Percentiles rank a stretch among this genome's conserved stretches.
Conservation (phyloP, 257 asterid genomes). For the Agastache rugosa region DNA sequence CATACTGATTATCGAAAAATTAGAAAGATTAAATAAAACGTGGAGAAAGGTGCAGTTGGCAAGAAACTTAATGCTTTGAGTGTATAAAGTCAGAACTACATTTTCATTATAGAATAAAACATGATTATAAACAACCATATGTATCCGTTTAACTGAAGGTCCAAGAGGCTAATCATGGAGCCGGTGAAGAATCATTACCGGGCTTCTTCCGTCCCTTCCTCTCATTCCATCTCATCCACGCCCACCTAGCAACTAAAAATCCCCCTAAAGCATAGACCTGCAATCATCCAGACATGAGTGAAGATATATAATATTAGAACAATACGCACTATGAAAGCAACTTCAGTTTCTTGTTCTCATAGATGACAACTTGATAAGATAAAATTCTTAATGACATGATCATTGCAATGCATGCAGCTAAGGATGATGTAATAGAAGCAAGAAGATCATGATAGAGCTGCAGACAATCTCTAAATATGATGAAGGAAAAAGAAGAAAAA, state of each 20-base stretch:
- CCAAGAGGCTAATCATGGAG: constrained; percentile 44
- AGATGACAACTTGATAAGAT: neutral
- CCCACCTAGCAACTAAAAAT: constrained; percentile 77
- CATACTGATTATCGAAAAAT: neutral
- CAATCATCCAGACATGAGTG: constrained; percentile 27
- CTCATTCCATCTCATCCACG: constrained; percentile 90
- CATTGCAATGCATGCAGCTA: neutral
- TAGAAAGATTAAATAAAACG: constrained; percentile 22
- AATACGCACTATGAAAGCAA: neutral
- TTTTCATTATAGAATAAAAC: constrained; percentile 24
- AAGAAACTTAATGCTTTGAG: constrained; percentile 15
- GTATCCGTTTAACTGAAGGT: constrained; percentile 11
- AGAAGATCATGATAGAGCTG: neutral
- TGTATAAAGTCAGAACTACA: constrained; percentile 32
- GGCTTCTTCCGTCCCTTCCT: constrained; percentile 65
- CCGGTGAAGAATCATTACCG: constrained; percentile 59
- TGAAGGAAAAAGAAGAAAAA: neutral
- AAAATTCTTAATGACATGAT: neutral
- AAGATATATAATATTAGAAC: constrained; percentile 1
- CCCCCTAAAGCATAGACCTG: constrained; percentile 96
- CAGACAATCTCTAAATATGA: neutral
- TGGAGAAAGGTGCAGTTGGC: constrained; percentile 1
- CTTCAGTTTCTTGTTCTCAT: neutral
- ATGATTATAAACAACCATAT: constrained; percentile 34
- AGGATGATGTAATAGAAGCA: neutral